A percentile compares a stretch with the other conserved stretches of the same genome.
These are phyloP conservation scores for Boletus albobrunnescens DNA, from an alignment of 1,284 basidiomycete species.

Conservation along the genomic window DNA sequence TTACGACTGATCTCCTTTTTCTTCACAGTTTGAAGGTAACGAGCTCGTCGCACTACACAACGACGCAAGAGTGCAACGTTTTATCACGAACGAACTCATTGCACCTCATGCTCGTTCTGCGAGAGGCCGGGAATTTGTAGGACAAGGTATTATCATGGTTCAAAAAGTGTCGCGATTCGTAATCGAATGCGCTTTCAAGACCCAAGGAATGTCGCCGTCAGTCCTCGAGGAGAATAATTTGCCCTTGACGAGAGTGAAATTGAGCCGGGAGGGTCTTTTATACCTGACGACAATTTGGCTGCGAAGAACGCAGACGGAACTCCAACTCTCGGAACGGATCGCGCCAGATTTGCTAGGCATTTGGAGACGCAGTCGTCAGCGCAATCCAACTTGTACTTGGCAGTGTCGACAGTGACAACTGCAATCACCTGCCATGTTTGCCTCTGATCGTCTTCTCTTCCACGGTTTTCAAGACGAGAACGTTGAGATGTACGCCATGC, in stretches of 20 bases:
- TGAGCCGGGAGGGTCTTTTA: too few relatives aligned
- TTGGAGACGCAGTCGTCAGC: not conserved
- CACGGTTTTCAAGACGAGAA: slow-evolving; percentile 10
- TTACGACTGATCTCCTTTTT: slow-evolving; percentile 13
- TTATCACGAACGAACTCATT: slow-evolving; percentile 27
- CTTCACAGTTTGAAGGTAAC: slow-evolving; percentile 18
- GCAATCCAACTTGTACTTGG: not conserved
- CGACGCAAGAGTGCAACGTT: slow-evolving; percentile 26
- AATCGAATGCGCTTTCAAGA: slow-evolving; percentile 24
- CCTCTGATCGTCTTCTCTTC: slow-evolving; percentile 17
- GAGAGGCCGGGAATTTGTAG: slow-evolving; percentile 28
- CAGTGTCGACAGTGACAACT: too few relatives aligned
- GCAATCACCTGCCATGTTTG: slow-evolving; percentile 15
- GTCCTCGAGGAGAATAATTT: slow-evolving; percentile 20
- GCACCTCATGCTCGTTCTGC: slow-evolving; percentile 25
- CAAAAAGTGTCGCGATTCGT: slow-evolving; percentile 17
- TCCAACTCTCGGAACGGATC: too few relatives aligned
- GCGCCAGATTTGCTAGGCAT: not conserved
- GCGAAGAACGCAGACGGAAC: not conserved
- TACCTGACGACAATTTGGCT: slow-evolving; percentile 8
- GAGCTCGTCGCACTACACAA: slow-evolving; percentile 27
- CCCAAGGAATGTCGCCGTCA: slow-evolving; percentile 20
- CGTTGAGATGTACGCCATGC: slow-evolving; percentile 23
- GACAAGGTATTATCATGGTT: slow-evolving; percentile 25
- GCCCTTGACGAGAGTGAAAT: slow-evolving; percentile 22